These are phyloP conservation scores for Petasospora fabianii DNA, from an alignment of 1,139 yeast species.

Conservation along the genomic window DNA sequence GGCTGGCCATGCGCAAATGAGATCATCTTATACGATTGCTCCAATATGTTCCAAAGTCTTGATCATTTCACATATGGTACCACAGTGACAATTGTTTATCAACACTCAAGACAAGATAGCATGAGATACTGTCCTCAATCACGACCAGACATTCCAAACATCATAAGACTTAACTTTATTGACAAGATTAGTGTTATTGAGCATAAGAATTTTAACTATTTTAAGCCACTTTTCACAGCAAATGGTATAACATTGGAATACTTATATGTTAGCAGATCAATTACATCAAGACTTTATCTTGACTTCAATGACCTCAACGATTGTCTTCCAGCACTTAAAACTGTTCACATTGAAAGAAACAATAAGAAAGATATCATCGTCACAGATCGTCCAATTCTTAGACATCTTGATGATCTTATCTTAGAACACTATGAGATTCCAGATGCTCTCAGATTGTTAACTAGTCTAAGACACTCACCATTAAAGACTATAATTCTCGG, in stretches of 20 bases:
- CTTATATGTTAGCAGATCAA: background rate
- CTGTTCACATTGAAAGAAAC: background rate
- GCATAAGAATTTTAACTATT: background rate
- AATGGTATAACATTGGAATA: background rate
- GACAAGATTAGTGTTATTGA: constrained; percentile 1
- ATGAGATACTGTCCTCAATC: background rate
- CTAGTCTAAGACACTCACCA: background rate
- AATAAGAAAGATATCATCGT: background rate
- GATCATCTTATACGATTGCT: constrained; percentile 3
- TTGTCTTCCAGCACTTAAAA: background rate
- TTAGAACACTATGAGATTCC: background rate
- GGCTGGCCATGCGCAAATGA: constrained; percentile 8
- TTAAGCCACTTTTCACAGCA: constrained; percentile 2
- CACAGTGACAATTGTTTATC: constrained; percentile 1
- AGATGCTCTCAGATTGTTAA: background rate
- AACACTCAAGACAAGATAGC: background rate
- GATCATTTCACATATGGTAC: constrained; percentile 1
- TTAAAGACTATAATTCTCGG: background rate
- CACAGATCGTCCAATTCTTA: background rate
- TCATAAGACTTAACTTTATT: constrained; percentile 3
- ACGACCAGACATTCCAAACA: background rate
- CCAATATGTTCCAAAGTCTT: constrained; percentile 1
- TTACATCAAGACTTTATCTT: background rate
- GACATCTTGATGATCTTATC: background rate
- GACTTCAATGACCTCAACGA: background rate